Base-by-base conservation (phyloP, 768 basidiomycete genomes). In the Amyloporia xantha region DNA sequence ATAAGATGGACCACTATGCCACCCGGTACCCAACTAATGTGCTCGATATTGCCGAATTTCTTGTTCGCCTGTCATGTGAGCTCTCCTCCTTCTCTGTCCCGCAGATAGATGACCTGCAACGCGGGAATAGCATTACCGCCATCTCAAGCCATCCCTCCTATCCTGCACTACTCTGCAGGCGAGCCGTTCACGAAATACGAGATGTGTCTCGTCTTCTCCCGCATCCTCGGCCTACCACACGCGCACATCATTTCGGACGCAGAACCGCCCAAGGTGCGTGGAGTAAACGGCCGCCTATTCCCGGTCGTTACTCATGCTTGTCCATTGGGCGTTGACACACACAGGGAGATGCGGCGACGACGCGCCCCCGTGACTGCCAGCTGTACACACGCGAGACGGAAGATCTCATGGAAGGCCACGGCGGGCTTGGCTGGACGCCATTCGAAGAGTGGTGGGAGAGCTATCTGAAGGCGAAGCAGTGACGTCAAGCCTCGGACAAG, bases 1-100 rank as follows among this genome's bases (percentile, higher is more conserved):
- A 93, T 71, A 91, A 83, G 65, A 97, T 97, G 95, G 95, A 99
- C 62, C 85, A 95, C 64, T 95, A 83, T 62, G 92, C 91, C 21
- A 89, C 85, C 15, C 78, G 95, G 24, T 95, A 86, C 68, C 95
- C 95, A 0, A 98, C 95, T 21, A 92, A 92, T 59, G 83, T 91
- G 10, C 59, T 83, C 26, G 94, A 97, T 60, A 85, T 97, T 47
- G 92, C 87, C 2, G 71, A 79, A 19, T 94, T 95, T 59, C 73
- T 97, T 26, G 82, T 84, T 37, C 82, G 87, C 33, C 72, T 95
- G 3, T 71, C 79, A 20, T 74, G 91, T 91, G 53, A 42, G 76
- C 66, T 21, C 30, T 17, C 7, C n/a, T n/a, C n/a, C n/a, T n/a
- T n/a, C n/a, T n/a, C n/a, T n/a, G n/a, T n/a, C n/a, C 5, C 25